Conservation (phyloP, 75 land plant species). For the Pinus tabuliformis region DNA sequence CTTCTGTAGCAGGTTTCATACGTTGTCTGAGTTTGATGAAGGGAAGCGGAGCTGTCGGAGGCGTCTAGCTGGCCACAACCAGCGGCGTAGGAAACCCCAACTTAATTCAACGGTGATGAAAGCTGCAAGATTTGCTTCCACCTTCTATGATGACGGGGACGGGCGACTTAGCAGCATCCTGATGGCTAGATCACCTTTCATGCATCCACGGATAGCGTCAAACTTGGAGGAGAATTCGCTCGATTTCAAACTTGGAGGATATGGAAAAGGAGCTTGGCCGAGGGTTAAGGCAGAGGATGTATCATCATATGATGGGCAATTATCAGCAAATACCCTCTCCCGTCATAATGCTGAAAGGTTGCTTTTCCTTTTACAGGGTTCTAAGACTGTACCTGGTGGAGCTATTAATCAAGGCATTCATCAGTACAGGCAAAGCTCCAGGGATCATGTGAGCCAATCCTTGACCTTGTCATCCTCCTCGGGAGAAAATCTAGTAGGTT, state of each 20-base stretch:
- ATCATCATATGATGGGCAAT: slow-evolving; percentile 9
- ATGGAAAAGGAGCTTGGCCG: slow-evolving; percentile 9
- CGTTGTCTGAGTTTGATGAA: too few relatives aligned
- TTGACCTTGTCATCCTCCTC: slow-evolving; percentile 17
- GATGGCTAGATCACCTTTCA: too few relatives aligned
- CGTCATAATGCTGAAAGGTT: slow-evolving; percentile 22
- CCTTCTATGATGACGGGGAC: too few relatives aligned
- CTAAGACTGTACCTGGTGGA: slow-evolving; percentile 13
- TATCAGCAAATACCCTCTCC: slow-evolving; percentile 12
- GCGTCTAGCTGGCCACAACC: too few relatives aligned
- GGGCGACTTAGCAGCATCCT: too few relatives aligned
- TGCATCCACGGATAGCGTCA: slow-evolving; percentile 10
- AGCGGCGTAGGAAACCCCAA: too few relatives aligned
- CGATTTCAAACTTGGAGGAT: slow-evolving; percentile 14
- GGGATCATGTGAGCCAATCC: slow-evolving; percentile 7
- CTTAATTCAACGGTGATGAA: too few relatives aligned
- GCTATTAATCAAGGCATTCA: slow-evolving; percentile 27
- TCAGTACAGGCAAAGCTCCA: slow-evolving; percentile 2
- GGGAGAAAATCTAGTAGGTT: slow-evolving; percentile 27
- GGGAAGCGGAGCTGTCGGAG: too few relatives aligned
- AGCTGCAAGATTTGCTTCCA: too few relatives aligned
- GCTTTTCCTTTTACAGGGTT: slow-evolving; percentile 28
- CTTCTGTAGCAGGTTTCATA: too few relatives aligned
- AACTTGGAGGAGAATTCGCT: slow-evolving; percentile 16
- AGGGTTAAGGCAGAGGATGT: slow-evolving; percentile 19